Evolutionary conservation across 345 rosid genomes (phyloP).

Genomic region (Brassica juncea): DNA sequence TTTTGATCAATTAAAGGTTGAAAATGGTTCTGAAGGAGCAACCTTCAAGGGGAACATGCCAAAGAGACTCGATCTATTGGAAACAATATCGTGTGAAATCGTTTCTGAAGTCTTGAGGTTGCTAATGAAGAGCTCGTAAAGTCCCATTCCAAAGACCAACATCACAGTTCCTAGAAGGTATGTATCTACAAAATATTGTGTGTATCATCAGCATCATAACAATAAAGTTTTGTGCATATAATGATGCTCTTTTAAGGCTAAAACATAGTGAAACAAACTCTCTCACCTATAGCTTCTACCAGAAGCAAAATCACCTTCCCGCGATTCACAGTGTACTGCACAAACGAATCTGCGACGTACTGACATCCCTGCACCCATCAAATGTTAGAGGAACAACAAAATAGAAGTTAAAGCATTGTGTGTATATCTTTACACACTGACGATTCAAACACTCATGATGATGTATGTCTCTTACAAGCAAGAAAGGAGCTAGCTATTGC

Average conservation of each 20-base stretch:
- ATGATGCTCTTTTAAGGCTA: background rate
- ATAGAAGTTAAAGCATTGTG: background rate
- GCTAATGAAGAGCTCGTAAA: conserved; percentile 88
- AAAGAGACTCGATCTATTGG: conserved; percentile 62
- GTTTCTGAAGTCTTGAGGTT: conserved; percentile 64
- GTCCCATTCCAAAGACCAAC: conserved; percentile 96
- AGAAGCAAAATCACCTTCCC: conserved; percentile 70
- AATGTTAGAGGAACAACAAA: conserved; percentile 3
- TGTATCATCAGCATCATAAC: conserved; percentile 2
- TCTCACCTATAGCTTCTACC: conserved; percentile 89
- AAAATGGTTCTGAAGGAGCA: background rate
- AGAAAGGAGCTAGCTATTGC: background rate
- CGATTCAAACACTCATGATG: background rate
- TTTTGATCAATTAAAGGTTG: background rate
- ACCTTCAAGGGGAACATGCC: conserved; percentile 80
- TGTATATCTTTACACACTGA: background rate
- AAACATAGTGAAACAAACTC: background rate
- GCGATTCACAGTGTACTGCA: conserved; percentile 51
- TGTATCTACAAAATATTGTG: conserved; percentile 51
- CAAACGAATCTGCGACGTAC: conserved; percentile 59
- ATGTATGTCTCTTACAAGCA: background rate
- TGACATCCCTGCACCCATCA: conserved; percentile 65
- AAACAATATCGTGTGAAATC: conserved; percentile 39
- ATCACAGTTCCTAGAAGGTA: conserved; percentile 93
- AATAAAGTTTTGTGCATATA: background rate